These are phyloP conservation scores for Scheffersomyces titani DNA, from an alignment of 1,139 yeast genomes.

Conservation along the genomic window DNA sequence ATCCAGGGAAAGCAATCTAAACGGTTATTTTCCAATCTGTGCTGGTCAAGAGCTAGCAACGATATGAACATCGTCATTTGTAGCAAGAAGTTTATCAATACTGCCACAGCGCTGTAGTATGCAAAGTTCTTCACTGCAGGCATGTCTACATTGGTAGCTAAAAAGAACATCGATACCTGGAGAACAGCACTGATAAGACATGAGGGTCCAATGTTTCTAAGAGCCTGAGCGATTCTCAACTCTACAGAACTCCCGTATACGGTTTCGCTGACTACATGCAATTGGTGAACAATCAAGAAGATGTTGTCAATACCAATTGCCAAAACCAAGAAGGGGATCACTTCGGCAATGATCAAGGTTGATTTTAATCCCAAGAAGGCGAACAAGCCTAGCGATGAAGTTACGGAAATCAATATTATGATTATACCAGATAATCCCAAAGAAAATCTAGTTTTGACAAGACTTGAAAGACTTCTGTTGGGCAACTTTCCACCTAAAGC, in stretches of 20 bases:
- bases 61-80: slow-evolving; percentile 85
- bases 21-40: slow-evolving; percentile 57
- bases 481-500: slow-evolving; percentile 68
- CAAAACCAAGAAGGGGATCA: slow-evolving; percentile 88
- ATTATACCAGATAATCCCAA: slow-evolving; percentile 81
- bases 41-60: slow-evolving; percentile 67
- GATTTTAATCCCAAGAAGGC: slow-evolving; percentile 75
- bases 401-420: slow-evolving; percentile 77
- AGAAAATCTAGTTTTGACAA: slow-evolving; percentile 66
- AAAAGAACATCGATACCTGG: slow-evolving; percentile 73
- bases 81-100: slow-evolving; percentile 69
- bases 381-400: slow-evolving; percentile 81
- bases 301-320: slow-evolving; percentile 97
- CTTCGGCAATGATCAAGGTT: slow-evolving; percentile 92
- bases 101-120: slow-evolving; percentile 84
- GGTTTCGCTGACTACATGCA: slow-evolving; percentile 56
- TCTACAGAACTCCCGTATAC: slow-evolving; percentile 37
- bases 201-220: slow-evolving; percentile 83
- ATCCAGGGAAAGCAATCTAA: slow-evolving; percentile 62
- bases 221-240: slow-evolving; percentile 60
- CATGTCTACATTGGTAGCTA: slow-evolving; percentile 85
- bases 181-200: slow-evolving; percentile 75
- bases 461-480: slow-evolving; percentile 17
- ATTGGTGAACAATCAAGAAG: slow-evolving; percentile 80
- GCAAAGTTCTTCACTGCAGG: slow-evolving; percentile 97